phyloP scores from a whole-genome alignment of 306 rosid genomes.

The Betula pendula region DNA sequence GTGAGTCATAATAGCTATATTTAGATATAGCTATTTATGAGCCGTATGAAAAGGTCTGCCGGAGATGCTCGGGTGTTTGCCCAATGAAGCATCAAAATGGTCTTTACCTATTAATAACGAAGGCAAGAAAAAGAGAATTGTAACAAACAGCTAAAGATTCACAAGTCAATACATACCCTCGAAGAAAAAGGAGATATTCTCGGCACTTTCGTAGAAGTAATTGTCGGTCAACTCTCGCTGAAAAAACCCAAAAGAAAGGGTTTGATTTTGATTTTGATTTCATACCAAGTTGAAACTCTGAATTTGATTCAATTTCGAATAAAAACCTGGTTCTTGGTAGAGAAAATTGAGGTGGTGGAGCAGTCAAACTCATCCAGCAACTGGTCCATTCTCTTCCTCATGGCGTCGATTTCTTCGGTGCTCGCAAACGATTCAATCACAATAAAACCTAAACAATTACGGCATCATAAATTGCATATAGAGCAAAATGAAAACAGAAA shows the following conservation, averaged over 20 bases:
- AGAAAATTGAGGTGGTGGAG: slow-evolving; percentile 84
- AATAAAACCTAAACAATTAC: no score
- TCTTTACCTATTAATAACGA: background rate
- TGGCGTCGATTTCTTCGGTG: slow-evolving; percentile 54
- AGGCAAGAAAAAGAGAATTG: background rate
- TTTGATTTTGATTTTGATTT: background rate
- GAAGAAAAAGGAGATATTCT: slow-evolving; percentile 76
- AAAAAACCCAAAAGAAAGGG: background rate
- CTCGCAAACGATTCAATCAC: slow-evolving; percentile 75
- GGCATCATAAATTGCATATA: no score
- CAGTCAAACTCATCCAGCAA: slow-evolving; percentile 69
- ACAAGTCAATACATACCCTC: slow-evolving; percentile 56
- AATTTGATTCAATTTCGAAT: background rate
- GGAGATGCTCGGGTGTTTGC: no score
- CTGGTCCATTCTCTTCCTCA: slow-evolving; percentile 75
- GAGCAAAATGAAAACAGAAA: background rate
- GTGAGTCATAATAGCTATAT: no score
- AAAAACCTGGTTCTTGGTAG: slow-evolving; percentile 81
- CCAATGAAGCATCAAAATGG: background rate
- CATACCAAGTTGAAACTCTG: background rate
- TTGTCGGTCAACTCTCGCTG: slow-evolving; percentile 64
- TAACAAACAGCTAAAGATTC: slow-evolving; percentile 1
- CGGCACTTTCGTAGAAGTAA: slow-evolving; percentile 77
- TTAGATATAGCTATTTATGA: no score
- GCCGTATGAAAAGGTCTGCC: no score